Base-by-base conservation (phyloP, 768 basidiomycete genomes). In the Amanita polypyramis region DNA sequence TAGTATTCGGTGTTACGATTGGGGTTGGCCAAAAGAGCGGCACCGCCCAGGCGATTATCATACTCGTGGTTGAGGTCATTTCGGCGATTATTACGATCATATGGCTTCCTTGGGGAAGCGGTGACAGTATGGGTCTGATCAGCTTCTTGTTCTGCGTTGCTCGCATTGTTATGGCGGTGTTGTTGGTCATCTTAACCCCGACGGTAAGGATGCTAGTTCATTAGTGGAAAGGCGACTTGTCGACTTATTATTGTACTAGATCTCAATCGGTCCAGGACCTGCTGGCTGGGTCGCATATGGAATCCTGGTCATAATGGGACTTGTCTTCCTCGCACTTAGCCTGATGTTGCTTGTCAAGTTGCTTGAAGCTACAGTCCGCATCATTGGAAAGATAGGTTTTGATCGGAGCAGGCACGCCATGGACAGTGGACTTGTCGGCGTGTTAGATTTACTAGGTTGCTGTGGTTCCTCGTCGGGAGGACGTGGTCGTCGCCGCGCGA, bases 31-130 rank as follows among this genome's bases (percentile, higher is more conserved):
- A 97, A 67, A 72, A 73, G 51, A 88, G 85, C 52, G 95, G 94
- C 3, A 94, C 91, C 0, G 82, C 88, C 2, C 96, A 98, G 60
- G 85, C 92, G 3, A 81, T 95, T 54, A 73, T 97, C 46, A 81
- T 99, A 53, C 73, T 98, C 21, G 75, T 96, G 25, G 77, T 91
- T 15, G 96, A 99, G 62, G 85, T 99, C 12, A 73, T 73, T 17
- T 82, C 86, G 37, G 89, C 93, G 4, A 69, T 98, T 50, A 79
- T 88, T 21, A 96, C 94, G 27, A 93, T 88, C 52, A 71, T 95
- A 27, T 96, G 91, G 91, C 75, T 96, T 51, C 94, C 94, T 14
- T 99, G 95, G 95, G 91, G 90, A 25, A 85, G 85, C 45, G 92
- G 95, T 1, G 92, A 95, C 1, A 88, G 91, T 52, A 98, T 98